phyloP scores from a whole-genome alignment of 352 stramenopile genomes.

The Phytophthora tentaculata region DNA sequence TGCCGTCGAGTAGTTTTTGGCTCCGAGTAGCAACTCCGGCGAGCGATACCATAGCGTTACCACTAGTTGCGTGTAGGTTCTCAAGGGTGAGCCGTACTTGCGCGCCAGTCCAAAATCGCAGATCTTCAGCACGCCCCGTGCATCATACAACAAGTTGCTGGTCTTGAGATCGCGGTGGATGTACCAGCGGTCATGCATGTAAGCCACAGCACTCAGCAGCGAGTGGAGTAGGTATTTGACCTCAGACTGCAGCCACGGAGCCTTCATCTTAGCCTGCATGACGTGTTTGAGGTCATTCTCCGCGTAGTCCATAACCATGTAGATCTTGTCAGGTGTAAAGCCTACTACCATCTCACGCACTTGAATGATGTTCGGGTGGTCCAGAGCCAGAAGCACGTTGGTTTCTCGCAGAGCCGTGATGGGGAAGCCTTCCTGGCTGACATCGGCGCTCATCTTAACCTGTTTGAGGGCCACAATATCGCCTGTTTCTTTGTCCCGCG shows the following conservation, averaged over 20 bases:
- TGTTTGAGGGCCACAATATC: conserved; percentile 95
- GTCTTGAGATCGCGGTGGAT: conserved; percentile 98
- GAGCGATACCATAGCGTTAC: conserved; percentile 96
- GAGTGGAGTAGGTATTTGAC: conserved; percentile 95
- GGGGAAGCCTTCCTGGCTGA: conserved; percentile 85
- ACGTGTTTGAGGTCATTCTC: conserved; percentile 89
- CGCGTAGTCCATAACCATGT: conserved; percentile 93
- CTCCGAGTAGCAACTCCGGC: conserved; percentile 94
- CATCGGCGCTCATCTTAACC: conserved; percentile 82
- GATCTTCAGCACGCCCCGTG: conserved; percentile 75
- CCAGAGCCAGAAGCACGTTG: conserved; percentile 82
- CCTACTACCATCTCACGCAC: conserved; percentile 91
- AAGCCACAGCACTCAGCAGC: conserved; percentile 86
- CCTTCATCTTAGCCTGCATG: conserved; percentile 85
- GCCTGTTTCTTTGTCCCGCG: conserved; percentile 86
- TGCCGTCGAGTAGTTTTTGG: conserved; percentile 92
- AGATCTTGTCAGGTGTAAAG: conserved; percentile 88
- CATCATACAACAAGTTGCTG: conserved; percentile 97
- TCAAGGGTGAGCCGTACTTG: conserved; percentile 82
- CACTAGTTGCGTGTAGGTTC: conserved; percentile 91
- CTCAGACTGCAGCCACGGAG: conserved; percentile 88
- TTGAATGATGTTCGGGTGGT: conserved; percentile 89
- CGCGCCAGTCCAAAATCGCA: conserved; percentile 89
- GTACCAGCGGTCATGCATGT: conserved; percentile 94
- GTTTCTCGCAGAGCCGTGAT: conserved; percentile 87